phyloP scores from a whole-genome alignment of 768 basidiomycete species.

The Leucocoprinus sp. region DNA sequence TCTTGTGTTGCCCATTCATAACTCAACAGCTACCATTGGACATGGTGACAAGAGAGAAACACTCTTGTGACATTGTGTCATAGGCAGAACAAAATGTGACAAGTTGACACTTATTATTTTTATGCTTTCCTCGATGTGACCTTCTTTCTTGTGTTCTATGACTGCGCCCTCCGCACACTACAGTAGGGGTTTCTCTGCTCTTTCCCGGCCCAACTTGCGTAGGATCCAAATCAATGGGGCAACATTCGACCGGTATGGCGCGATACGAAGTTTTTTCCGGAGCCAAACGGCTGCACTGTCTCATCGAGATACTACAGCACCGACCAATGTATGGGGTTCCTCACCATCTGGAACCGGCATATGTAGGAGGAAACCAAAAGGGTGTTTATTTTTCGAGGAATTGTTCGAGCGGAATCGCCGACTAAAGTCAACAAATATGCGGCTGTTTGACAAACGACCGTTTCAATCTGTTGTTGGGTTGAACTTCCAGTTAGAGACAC shows the following conservation, averaged over 20 bases:
- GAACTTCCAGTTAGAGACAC: not conserved
- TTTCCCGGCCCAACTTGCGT: not conserved
- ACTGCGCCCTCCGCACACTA: not conserved
- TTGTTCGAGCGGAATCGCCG: not conserved
- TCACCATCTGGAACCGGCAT: not conserved
- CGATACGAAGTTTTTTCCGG: constrained; percentile 51
- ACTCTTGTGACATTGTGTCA: too few relatives aligned
- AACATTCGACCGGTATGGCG: constrained; percentile 45
- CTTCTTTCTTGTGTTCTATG: not conserved
- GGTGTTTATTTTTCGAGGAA: not conserved
- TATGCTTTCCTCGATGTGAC: not conserved
- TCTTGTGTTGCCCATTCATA: too few relatives aligned
- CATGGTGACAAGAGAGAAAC: too few relatives aligned
- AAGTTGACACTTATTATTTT: too few relatives aligned
- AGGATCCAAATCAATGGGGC: not conserved
- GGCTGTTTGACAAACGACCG: not conserved
- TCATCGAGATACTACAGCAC: constrained; percentile 8
- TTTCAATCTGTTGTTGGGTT: not conserved
- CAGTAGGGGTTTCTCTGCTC: not conserved
- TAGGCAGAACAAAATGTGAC: too few relatives aligned
- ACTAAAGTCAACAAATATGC: not conserved
- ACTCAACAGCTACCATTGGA: too few relatives aligned
- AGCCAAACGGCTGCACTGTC: constrained; percentile 22
- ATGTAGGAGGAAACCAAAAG: not conserved
- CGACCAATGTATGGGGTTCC: not conserved